phyloP scores from a whole-genome alignment of 495 filamentous ascomycete genomes.

The Rusavskia elegans region DNA sequence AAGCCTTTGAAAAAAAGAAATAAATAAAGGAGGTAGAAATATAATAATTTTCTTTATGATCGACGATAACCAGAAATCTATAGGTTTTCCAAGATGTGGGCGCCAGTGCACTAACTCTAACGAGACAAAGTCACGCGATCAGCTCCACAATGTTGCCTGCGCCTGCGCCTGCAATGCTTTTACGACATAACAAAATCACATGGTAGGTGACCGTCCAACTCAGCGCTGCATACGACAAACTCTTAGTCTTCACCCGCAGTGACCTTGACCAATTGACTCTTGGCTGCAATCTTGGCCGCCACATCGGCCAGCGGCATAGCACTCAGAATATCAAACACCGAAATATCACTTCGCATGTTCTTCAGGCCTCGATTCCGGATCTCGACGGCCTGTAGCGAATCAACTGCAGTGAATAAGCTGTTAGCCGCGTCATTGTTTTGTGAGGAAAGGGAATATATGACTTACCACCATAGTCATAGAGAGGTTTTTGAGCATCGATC shows the following conservation, averaged over 20 bases:
- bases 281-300: neutral
- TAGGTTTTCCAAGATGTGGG: no score
- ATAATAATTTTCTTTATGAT: no score
- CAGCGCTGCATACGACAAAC: neutral
- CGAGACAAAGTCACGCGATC: no score
- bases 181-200: no score
- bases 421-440: neutral
- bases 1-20: no score
- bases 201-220: neutral
- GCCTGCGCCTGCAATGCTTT: no score
- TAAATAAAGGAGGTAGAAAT: no score
- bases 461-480: neutral
- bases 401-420: neutral
- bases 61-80: no score
- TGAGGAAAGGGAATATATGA: neutral
- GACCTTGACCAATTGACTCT: neutral
- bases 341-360: neutral
- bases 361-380: neutral
- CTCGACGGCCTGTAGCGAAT: neutral
- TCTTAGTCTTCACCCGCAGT: neutral
- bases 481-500: constrained; percentile 1
- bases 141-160: no score
- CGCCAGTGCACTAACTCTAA: no score
- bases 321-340: constrained; percentile 7
- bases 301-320: neutral